Percentiles rank a stretch among this genome's conserved stretches.
These are phyloP conservation scores for Talaromyces thailandensis DNA, from an alignment of 495 filamentous ascomycete species.

Conservation along the genomic window DNA sequence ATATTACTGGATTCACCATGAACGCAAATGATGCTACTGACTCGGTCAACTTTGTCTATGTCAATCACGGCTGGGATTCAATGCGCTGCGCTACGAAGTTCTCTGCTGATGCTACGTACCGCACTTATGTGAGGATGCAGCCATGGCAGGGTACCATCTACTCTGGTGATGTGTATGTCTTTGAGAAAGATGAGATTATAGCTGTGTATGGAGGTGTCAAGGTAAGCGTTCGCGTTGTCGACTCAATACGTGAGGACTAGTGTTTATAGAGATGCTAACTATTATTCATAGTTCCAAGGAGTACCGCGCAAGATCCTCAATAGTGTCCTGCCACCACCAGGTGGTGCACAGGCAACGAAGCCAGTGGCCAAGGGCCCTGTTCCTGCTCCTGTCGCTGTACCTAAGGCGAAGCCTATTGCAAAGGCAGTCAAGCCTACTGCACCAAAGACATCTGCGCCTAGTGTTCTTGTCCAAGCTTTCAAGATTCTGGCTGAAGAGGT, in stretches of 20 bases:
- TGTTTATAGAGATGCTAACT: neutral
- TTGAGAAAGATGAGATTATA: constrained; percentile 34
- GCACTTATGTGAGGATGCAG: constrained; percentile 32
- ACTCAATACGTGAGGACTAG: neutral
- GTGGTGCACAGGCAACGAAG: constrained; percentile 22
- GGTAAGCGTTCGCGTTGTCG: neutral
- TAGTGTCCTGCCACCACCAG: constrained; percentile 51
- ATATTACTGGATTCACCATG: constrained; percentile 46
- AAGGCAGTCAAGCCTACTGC: constrained; percentile 22
- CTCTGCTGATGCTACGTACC: constrained; percentile 46
- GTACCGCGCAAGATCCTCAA: constrained; percentile 61
- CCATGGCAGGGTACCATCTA: constrained; percentile 33
- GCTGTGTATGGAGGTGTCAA: constrained; percentile 25
- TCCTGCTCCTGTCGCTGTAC: constrained; percentile 21
- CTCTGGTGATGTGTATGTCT: constrained; percentile 44
- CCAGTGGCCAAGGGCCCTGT: constrained; percentile 18
- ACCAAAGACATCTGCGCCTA: constrained; percentile 15
- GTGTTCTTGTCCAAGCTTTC: constrained; percentile 17
- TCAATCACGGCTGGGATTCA: constrained; percentile 33
- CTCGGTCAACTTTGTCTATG: constrained; percentile 35
- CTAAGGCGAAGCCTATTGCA: constrained; percentile 26
- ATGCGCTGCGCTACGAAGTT: constrained; percentile 32
- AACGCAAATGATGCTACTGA: constrained; percentile 40
- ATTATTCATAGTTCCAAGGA: constrained; percentile 47
- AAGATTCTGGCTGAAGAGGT: constrained; percentile 36